These are phyloP conservation scores for Starmerella sirachaensis DNA, from an alignment of 805 yeast genomes.

Conservation along the genomic window DNA sequence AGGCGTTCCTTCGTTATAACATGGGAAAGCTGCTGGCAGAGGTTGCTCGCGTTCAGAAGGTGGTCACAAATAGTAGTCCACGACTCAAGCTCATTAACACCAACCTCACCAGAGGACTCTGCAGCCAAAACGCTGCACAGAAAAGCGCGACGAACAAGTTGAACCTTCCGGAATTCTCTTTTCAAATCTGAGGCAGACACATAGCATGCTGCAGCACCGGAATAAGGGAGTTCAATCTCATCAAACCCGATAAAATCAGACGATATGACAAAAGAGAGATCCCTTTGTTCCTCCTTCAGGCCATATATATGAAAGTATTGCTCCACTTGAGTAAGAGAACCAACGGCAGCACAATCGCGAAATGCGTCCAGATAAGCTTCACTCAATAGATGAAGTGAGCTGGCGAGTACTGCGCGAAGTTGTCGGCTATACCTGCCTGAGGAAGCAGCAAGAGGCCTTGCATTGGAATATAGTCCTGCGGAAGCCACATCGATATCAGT, in stretches of 20 bases:
- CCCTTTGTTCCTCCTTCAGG: slow-evolving; percentile 27
- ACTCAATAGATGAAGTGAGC: slow-evolving; percentile 26
- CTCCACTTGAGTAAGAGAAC: slow-evolving; percentile 25
- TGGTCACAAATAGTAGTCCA: slow-evolving; percentile 24
- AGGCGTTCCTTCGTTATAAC: slow-evolving; percentile 19
- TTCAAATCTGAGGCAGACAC: slow-evolving; percentile 25
- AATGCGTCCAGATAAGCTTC: slow-evolving; percentile 27
- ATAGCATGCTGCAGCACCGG: slow-evolving; percentile 16
- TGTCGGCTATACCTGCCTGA: neutral
- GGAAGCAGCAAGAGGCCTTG: slow-evolving; percentile 1
- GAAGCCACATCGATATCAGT: slow-evolving; percentile 27
- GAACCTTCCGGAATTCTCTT: slow-evolving; percentile 29
- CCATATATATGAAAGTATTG: slow-evolving; percentile 37
- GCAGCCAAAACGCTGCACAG: slow-evolving; percentile 35
- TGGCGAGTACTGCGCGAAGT: slow-evolving; percentile 19
- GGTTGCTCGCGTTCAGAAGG: slow-evolving; percentile 6
- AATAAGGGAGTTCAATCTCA: neutral
- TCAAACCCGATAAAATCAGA: slow-evolving; percentile 14
- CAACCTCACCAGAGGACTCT: slow-evolving; percentile 19
- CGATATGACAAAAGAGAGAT: slow-evolving; percentile 18
- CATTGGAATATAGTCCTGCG: slow-evolving; percentile 16
- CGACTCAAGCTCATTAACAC: slow-evolving; percentile 18
- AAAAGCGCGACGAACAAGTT: slow-evolving; percentile 33
- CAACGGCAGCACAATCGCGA: slow-evolving; percentile 24
- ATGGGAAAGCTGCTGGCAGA: slow-evolving; percentile 15